These are phyloP conservation scores for Lentinula guzmanii DNA, from an alignment of 768 basidiomycete species.

Conservation along the genomic window DNA sequence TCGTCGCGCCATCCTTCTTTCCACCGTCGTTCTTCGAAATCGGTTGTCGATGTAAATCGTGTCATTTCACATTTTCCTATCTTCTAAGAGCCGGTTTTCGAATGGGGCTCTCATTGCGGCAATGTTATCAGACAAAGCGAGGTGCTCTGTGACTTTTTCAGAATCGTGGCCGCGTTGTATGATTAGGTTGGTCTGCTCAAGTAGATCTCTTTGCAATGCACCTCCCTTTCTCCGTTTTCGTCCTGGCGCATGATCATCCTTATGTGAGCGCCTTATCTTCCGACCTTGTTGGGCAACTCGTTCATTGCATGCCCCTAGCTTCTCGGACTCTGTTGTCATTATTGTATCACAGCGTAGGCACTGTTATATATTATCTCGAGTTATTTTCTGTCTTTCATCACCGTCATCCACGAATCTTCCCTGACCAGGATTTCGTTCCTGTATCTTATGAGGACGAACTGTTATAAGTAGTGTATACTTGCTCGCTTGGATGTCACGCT, in stretches of 20 bases:
- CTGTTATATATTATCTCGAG: background rate
- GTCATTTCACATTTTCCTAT: too few species aligned
- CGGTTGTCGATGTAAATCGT: too few species aligned
- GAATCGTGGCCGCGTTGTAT: too few species aligned
- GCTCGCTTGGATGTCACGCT: background rate
- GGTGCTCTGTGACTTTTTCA: too few species aligned
- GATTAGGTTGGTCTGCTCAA: too few species aligned
- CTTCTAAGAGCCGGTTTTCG: too few species aligned
- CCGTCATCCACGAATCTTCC: background rate
- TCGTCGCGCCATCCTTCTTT: too few species aligned
- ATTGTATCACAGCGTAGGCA: background rate
- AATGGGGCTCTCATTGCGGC: too few species aligned
- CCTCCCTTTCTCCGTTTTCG: background rate
- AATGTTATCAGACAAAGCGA: too few species aligned
- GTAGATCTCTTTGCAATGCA: background rate
- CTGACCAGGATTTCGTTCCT: background rate
- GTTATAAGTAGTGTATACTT: background rate
- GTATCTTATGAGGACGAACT: background rate
- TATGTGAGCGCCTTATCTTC: background rate
- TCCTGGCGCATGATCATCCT: background rate
- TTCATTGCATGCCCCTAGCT: background rate
- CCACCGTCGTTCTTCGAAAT: too few species aligned
- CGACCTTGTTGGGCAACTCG: background rate
- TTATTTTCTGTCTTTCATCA: background rate
- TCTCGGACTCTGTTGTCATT: background rate